Base-by-base conservation (phyloP, 371 early-diverging fungal genomes). In the Mortierella sp. region DNA sequence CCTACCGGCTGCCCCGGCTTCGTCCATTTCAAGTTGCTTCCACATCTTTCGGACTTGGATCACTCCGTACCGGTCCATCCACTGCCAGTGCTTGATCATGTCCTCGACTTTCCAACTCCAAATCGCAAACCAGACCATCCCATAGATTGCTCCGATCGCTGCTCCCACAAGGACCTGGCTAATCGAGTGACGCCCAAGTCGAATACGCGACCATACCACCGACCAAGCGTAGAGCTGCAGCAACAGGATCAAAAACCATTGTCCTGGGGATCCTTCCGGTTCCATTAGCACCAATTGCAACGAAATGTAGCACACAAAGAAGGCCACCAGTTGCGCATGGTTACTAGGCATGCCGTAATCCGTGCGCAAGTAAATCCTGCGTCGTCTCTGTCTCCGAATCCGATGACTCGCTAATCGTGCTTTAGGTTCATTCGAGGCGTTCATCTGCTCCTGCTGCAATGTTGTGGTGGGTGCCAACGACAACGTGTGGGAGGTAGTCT, bases 261-360 rank as follows among this genome's bases (percentile, higher is more conserved):
- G 78, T 46, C 78, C 78, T 6, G 62, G 53, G 6, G 58, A 58
- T 5, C 59, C 70, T 42, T 59, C 66, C 12, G 58, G 69, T 21
- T 57, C 76, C 81, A 80, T 70, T 14, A 70, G 64, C 2, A 67
- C 66, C 26, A 61, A 67, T 34, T 69, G 80, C 48, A 82, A 64
- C 23, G 74, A 73, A 16, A 82, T 59, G 55, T 88, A 91, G 13
- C 74, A 71, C 1, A 88, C 84, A 66, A 90, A 92, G 61, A 85
- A 93, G 4, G 86, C 84, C n/a, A 90, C 88, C 39, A 89, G 86
- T 58, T 90, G 90, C 4, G 91, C 84, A 67, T 93, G 93, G 41
- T 86, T 86, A 10, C 89, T 88, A 27, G 93, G 93, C 92, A 92
- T 91, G 3, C 92, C 93, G 69, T 92, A 91, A 19, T 86, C 87